Conservation (phyloP, 2,329 filamentous ascomycete genomes). For the Aspergillus versicolor region DNA sequence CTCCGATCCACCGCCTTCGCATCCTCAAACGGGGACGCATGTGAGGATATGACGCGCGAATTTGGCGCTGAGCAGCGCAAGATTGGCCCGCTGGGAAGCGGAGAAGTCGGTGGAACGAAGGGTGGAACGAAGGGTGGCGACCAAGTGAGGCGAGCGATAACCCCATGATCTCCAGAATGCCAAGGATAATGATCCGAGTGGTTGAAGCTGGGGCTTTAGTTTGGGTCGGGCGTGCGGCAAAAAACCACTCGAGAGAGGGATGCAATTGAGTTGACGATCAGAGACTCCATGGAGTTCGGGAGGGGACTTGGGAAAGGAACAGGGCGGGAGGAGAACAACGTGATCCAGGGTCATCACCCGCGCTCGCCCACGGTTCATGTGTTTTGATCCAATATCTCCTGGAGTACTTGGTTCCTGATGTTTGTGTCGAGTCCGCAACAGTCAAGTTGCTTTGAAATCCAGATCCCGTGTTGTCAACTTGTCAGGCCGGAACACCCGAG, state of each 20-base stretch:
- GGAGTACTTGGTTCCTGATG: too few species aligned
- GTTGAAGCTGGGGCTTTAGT: neutral
- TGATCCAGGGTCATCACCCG: neutral
- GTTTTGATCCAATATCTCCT: neutral
- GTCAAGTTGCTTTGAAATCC: neutral
- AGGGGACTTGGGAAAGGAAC: neutral
- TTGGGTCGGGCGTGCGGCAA: conserved; percentile 3
- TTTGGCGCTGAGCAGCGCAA: neutral
- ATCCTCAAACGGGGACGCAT: neutral
- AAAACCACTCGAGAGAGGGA: neutral
- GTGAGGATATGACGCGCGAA: neutral
- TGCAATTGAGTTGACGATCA: neutral
- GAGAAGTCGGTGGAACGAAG: neutral
- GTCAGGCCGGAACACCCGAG: neutral
- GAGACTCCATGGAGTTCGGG: neutral
- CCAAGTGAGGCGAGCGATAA: neutral
- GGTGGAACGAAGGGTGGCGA: conserved; percentile 4
- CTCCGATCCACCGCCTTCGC: neutral
- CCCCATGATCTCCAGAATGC: conserved; percentile 2
- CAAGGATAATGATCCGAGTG: conserved; percentile 6
- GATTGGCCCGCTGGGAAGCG: neutral
- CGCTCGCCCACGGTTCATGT: neutral
- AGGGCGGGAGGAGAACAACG: neutral
- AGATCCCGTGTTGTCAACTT: neutral
- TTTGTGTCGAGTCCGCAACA: too few species aligned